Percentiles rank a stretch among this genome's conserved stretches.
phyloP scores from a whole-genome alignment of 2,329 filamentous ascomycete genomes.

The Didymella pomorum region DNA sequence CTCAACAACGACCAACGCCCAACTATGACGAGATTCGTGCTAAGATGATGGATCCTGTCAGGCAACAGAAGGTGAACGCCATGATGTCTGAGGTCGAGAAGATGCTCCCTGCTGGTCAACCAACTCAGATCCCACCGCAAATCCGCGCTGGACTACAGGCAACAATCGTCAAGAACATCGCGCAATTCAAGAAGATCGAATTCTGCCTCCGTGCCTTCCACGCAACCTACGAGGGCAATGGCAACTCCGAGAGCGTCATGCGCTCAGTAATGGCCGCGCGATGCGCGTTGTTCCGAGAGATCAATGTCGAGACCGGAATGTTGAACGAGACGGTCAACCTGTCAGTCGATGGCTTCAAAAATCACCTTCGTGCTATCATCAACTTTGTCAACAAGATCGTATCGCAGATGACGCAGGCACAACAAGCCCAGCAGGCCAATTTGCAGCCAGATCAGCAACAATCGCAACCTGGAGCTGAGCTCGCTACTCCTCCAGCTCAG shows the following conservation, averaged over 20 bases:
- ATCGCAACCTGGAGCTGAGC: constrained; percentile 24
- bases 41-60: constrained; percentile 39
- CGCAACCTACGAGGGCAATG: constrained; percentile 34
- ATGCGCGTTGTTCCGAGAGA: constrained; percentile 38
- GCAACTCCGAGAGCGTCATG: constrained; percentile 37
- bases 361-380: constrained; percentile 34
- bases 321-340: constrained; percentile 42
- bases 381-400: constrained; percentile 42
- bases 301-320: constrained; percentile 39
- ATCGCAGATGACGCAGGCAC: constrained; percentile 33
- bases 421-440: constrained; percentile 28
- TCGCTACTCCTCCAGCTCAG: constrained; percentile 32
- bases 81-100: constrained; percentile 43
- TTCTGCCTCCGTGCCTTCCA: constrained; percentile 44
- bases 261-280: constrained; percentile 39
- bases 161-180: constrained; percentile 37
- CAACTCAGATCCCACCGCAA: constrained; percentile 32
- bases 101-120: constrained; percentile 32
- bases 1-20: constrained; percentile 35
- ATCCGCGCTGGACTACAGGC: constrained; percentile 38
- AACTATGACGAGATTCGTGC: constrained; percentile 36
- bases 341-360: constrained; percentile 40
- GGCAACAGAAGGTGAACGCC: constrained; percentile 35
- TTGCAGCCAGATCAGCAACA: constrained; percentile 27
- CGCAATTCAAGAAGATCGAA: constrained; percentile 41